Conservation (phyloP, 2,329 filamentous ascomycete genomes). For the Colletotrichum paranaense region DNA sequence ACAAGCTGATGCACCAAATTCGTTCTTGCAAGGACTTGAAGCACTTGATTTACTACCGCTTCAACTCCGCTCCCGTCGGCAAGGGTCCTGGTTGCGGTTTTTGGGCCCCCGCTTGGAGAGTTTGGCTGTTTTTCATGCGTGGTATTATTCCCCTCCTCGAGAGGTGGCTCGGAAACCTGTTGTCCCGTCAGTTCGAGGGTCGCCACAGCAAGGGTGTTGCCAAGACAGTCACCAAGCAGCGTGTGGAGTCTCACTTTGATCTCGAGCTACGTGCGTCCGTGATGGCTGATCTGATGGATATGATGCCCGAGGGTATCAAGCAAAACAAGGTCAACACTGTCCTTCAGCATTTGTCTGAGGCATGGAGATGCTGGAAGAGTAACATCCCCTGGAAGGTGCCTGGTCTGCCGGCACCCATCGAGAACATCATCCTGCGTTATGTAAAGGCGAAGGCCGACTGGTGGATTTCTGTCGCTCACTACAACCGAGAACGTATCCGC, state of each 20-base stretch:
- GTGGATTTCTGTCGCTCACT: constrained; percentile 99
- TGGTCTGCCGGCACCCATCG: constrained; percentile 93
- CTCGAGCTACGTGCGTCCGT: constrained; percentile 96
- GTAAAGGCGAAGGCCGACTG: constrained; percentile 99
- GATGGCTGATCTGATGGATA: constrained; percentile 99
- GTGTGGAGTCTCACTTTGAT: constrained; percentile 98
- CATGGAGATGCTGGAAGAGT: constrained; percentile 99
- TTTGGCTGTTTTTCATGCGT: constrained; percentile 99
- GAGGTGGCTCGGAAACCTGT: constrained; percentile 95
- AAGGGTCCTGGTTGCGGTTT: constrained; percentile 99
- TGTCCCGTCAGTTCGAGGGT: constrained; percentile 97
- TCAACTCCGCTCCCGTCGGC: constrained; percentile 95
- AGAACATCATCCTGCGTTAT: constrained; percentile 98
- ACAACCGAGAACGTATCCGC: constrained; percentile 97
- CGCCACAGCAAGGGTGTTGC: constrained; percentile 98
- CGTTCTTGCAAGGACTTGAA: constrained; percentile 99
- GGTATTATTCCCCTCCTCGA: constrained; percentile 97
- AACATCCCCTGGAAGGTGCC: constrained; percentile 99
- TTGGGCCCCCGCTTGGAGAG: constrained; percentile 98
- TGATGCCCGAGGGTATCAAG: constrained; percentile 99
- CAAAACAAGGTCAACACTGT: constrained; percentile 99
- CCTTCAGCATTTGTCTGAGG: constrained; percentile 95
- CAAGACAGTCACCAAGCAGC: constrained; percentile 98
- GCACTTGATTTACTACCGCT: constrained; percentile 98
- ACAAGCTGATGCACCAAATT: constrained; percentile 99